Evolutionary conservation across 1,284 basidiomycete genomes (phyloP), one percentile per base, ranked within the genome.

Genomic region (Meripilus lineatus): DNA sequence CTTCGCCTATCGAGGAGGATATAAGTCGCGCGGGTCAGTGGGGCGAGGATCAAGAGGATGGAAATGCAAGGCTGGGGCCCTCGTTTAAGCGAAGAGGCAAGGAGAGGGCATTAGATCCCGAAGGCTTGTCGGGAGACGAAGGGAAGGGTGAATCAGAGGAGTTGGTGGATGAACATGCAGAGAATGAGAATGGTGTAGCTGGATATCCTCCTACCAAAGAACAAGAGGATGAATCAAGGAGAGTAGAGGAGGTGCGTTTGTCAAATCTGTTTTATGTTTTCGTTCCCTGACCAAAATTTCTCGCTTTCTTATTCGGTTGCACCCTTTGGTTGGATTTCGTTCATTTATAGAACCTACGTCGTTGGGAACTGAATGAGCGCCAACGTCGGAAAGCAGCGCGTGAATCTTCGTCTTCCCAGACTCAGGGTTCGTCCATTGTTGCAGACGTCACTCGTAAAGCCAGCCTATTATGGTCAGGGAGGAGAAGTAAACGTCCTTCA

Each of bases 351-450:
- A 89, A 78, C 48, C 68, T 89, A 17, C 71, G 73, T 47, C 74
- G 74, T 32, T 89, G 85, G 87, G 86, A 89, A 51, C 62, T 77
- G 35, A 75, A 75, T 26, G 86, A 89, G 58, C 74, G 82, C 25
- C 77, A 79, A 54, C 73, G 83, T 48, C 75, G 84, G 63, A 83
- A 76, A 61, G 67, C 70, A n/a, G 75, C 71, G 3, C 74, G 84
- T 39, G 78, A 75, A 42, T 79, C 79, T 1, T 46, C 52, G 28
- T 52, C 56, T 10, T 48, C 60, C 4, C 51, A 53, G 3, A 45
- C 58, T 13, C 48, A 58, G 7, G 47, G 68, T 0, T 60, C 72
- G 1, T 79, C 81, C 5, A 55, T 85, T 20, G 60, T 83, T 26
- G 65, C 68, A 8, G 73, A 74, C 46, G 72, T 83, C 43, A 72